Percentiles rank a stretch among this genome's conserved stretches.
These are phyloP conservation scores for Atkinsonella hypoxylon DNA, from an alignment of 2,329 filamentous ascomycete genomes.

Conservation along the genomic window DNA sequence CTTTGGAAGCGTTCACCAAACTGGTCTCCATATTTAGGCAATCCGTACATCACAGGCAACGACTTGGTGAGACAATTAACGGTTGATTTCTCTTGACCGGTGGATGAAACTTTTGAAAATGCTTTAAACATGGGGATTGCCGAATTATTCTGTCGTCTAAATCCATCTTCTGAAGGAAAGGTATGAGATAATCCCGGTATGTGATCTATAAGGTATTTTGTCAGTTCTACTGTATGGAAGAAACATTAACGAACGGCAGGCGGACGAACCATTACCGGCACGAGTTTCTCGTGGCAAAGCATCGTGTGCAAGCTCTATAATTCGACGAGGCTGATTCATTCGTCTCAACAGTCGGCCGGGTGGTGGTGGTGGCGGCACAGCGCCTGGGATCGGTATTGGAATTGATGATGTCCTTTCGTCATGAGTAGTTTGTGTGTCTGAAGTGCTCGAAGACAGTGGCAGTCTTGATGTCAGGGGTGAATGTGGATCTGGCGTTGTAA, in stretches of 20 bases:
- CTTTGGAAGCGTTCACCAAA: not conserved
- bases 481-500: slow-evolving; percentile 16
- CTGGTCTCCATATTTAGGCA: not conserved
- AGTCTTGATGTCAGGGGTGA: slow-evolving; percentile 7
- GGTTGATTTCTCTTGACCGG: not conserved
- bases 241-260: not conserved
- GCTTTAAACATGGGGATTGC: not conserved
- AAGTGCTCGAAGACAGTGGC: slow-evolving; percentile 8
- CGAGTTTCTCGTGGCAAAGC: not conserved
- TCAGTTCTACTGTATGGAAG: not conserved
- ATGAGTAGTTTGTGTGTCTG: slow-evolving; percentile 8
- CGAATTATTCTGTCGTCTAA: not conserved
- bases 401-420: slow-evolving; percentile 6
- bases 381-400: slow-evolving; percentile 7
- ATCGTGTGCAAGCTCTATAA: not conserved
- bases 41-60: not conserved
- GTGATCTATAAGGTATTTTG: not conserved
- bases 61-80: not conserved
- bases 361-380: slow-evolving; percentile 8
- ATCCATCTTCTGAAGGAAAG: slow-evolving; percentile 10
- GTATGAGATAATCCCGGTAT: slow-evolving; percentile 12
- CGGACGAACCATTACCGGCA: not conserved
- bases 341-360: slow-evolving; percentile 3
- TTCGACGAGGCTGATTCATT: not conserved
- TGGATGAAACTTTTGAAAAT: not conserved